phyloP scores from a whole-genome alignment of 2,329 filamentous ascomycete species.

The Trichoderma atroviride region DNA sequence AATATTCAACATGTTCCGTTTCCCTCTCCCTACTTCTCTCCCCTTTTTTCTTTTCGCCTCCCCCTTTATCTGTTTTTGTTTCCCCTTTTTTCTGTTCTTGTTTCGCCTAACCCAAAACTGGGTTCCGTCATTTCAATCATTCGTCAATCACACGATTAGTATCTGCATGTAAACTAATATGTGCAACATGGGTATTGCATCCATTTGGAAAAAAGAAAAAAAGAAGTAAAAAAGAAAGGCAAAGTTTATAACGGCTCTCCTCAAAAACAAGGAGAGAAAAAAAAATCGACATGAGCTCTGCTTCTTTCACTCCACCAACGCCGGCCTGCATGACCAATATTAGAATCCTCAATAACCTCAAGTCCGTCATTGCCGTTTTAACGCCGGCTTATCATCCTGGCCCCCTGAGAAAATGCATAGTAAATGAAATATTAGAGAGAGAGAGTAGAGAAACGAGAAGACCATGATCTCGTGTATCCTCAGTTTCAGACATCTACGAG shows the following conservation, averaged over 20 bases:
- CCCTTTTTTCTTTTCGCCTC: not conserved
- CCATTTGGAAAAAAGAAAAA: slow-evolving; percentile 3
- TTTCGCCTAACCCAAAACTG: not conserved
- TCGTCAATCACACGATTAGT: slow-evolving; percentile 14
- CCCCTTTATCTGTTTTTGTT: not conserved
- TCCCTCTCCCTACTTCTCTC: not conserved
- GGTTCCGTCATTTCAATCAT: slow-evolving; percentile 7
- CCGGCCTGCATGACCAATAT: not conserved
- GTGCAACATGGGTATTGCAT: slow-evolving; percentile 19
- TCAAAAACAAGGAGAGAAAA: not conserved
- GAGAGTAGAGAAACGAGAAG: slow-evolving; percentile 24
- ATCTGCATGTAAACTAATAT: slow-evolving; percentile 17
- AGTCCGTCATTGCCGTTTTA: slow-evolving; percentile 29
- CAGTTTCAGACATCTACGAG: not conserved
- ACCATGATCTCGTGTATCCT: not conserved
- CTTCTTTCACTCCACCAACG: slow-evolving; percentile 5
- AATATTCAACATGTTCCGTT: slow-evolving; percentile 11
- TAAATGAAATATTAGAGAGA: slow-evolving; percentile 7
- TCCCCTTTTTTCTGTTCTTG: not conserved
- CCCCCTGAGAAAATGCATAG: slow-evolving; percentile 17
- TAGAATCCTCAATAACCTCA: slow-evolving; percentile 13
- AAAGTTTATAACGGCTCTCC: not conserved
- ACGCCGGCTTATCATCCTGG: slow-evolving; percentile 24
- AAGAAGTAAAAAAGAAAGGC: not conserved
- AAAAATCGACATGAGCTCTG: not conserved